Base-by-base conservation (phyloP, 2,329 filamentous ascomycete genomes). In the Lecanicillium sp. region DNA sequence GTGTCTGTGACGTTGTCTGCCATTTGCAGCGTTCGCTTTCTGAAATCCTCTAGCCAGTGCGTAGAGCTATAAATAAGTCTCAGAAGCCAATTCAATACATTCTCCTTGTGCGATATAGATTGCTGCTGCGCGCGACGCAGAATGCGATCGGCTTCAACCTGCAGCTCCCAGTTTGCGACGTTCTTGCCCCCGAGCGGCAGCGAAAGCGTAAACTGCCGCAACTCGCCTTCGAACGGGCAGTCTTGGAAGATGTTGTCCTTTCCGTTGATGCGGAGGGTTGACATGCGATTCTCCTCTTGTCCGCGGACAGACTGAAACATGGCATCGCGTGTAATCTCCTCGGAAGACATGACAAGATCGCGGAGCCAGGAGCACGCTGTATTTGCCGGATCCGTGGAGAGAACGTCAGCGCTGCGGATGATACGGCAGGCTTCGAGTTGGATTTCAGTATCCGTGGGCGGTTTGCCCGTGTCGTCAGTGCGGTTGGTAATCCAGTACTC, bases 121-220 rank as follows among this genome's bases (percentile, higher is more conserved):
- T 68, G 65, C 46, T 74, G 70, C 53, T 83, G 79, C 49, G 76
- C 69, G 12, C 76, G 67, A 3, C 74, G 73, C 19, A 84, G 64
- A 38, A 83, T 77, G 26, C 69, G 71, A 55, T 77, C 78, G 14
- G 78, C 78, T 59, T 82, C 77, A 4, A 69, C 65, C 58, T 83
- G 79, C 12, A 84, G 69, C 61, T 83, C 79, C 6, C 73, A 64
- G 48, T 83, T 77, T 65, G 77, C 77, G 11, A 77, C 70, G 0
- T 77, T 80, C 55, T 83, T 57, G 15, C 79, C 79, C 6, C 83
- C 61, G 45, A 78, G 57, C 35, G 65, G 63, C 58, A 72, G 74
- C 7, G 69, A 68, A 51, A 67, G 68, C 40, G 79, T 77, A 54
- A 74, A 81, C 39, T 76, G 71, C 5, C 71, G 71, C 21, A 81